Evolutionary conservation across 345 rosid genomes (phyloP), one percentile per base, ranked within the genome.

Genomic region (Syzygium grande): DNA sequence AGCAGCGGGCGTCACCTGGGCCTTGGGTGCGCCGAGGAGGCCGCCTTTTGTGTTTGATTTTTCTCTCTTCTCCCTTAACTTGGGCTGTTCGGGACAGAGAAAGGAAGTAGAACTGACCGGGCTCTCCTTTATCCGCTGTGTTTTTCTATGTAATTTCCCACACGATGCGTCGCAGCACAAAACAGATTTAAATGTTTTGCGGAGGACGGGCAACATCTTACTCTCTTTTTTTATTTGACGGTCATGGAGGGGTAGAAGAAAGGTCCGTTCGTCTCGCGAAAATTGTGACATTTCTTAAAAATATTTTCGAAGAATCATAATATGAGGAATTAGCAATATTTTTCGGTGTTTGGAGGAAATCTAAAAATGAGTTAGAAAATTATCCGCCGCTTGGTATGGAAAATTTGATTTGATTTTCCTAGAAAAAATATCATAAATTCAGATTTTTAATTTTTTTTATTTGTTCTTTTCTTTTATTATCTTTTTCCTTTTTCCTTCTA

Each of bases 321-420:
- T 43, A 43, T 43, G 46, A 7, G 46, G 6, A 43, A 43, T 43
- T 43, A 7, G 6, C 7, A 43, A 43, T 43, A 43, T 43, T 43
- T 43, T 43, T 43, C 1, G 1, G 7, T 43, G 1, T 43, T 43
- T 43, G 7, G 46, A 6, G 5, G 0, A 43, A 43, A 43, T 1
- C 1, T 43, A 43, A 43, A 43, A 43, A 43, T 43, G 46, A 43
- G 7, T 43, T 43, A 43, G 46, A 43, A 43, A 43, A 43, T 43
- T 43, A 43, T 43, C 46, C 1, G 46, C 46, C 7, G 1, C 6
- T 43, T 43, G 7, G 7, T 43, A 43, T 43, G 7, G 1, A 43
- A 43, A 43, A 43, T 43, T 43, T 43, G 46, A 43, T 43, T 43
- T 43, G 46, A 43, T 43, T 43, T 43, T 43, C 46, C 6, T 43